A percentile compares a stretch with the other conserved stretches of the same genome.
Conservation (phyloP, 192 early-diverging fungal species). For the Backusella mclennaniae region DNA sequence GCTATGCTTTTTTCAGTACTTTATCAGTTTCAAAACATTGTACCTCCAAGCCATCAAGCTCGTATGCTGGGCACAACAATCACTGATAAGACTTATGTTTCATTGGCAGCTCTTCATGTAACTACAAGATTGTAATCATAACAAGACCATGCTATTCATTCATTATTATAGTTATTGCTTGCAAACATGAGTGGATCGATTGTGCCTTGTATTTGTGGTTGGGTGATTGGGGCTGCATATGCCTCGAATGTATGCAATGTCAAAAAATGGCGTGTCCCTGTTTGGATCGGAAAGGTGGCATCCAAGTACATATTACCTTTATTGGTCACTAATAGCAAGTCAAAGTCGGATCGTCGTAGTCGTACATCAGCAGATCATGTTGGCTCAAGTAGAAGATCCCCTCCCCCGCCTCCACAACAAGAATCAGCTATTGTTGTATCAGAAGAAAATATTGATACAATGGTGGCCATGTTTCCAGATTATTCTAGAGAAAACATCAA, state of each 20-base stretch:
- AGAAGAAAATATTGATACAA: constrained; percentile 46
- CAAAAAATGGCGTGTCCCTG: constrained; percentile 52
- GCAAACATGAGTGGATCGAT: constrained; percentile 39
- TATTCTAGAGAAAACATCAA: constrained; percentile 40
- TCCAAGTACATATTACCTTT: constrained; percentile 42
- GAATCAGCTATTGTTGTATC: background rate
- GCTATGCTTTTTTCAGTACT: constrained; percentile 51
- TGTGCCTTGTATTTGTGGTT: constrained; percentile 41
- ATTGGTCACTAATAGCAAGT: constrained; percentile 36
- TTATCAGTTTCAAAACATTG: constrained; percentile 49
- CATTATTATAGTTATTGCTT: constrained; percentile 35
- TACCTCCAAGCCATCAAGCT: constrained; percentile 47
- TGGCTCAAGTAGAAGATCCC: background rate
- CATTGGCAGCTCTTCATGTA: constrained; percentile 44
- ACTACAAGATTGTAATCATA: background rate
- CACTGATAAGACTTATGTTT: constrained; percentile 48
- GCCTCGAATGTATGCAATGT: constrained; percentile 39
- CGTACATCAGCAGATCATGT: background rate
- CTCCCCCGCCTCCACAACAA: background rate
- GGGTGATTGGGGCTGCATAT: constrained; percentile 46
- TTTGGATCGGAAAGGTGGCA: constrained; percentile 34
- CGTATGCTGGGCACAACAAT: constrained; percentile 40
- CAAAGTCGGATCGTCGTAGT: constrained; percentile 23
- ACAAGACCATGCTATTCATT: background rate
- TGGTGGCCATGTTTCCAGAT: constrained; percentile 56